Evolutionary conservation across 225 moss, liverwort and hornwort genomes (phyloP), one percentile per base, ranked within the genome.

Genomic region (Sphagnum tenellum): DNA sequence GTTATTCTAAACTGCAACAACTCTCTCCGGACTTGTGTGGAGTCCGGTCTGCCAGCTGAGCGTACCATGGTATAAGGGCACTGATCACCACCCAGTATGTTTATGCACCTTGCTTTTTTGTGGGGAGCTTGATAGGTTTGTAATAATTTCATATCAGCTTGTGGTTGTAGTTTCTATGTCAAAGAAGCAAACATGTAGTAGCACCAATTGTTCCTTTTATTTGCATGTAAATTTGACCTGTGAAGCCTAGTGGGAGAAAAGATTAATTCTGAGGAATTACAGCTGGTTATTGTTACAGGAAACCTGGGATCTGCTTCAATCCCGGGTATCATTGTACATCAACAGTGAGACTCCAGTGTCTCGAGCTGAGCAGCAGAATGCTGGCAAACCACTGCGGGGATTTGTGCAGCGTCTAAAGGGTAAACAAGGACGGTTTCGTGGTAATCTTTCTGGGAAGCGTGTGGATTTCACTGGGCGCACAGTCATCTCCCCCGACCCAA

Each of bases 321-420:
- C 92, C 48, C 90, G 92, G 68, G 96, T 98, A 54, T 93, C 96
- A 47, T 76, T 90, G 71, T 76, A 92, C 64, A 86, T 98, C 44
- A 98, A 98, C 53, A 98, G 92, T 78, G 96, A 98, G 67, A 90
- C 90, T 50, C 86, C 92, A 53, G 86, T 98, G 56, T 88, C 88
- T 48, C 86, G 90, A 57, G 84, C 90, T 70, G 88, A 88, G 71
- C 88, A 89, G 29, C 94, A 89, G 65, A 89, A 89, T 13, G 79
- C 96, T 60, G 95, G 95, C 67, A 98, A 98, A 70, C 73, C 84
- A 47, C 86, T 83, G 60, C 88, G 90, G 60, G 96, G 96, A 51
- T 92, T 98, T 75, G 96, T 98, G 5, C 96, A 98, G 81, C 88
- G 96, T 69, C 66, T 98, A 72, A 98, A 98, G 69, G 96, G 96